Evolutionary conservation across 2,329 filamentous ascomycete species (phyloP).

Genomic region (Furcasterigmium furcatum): DNA sequence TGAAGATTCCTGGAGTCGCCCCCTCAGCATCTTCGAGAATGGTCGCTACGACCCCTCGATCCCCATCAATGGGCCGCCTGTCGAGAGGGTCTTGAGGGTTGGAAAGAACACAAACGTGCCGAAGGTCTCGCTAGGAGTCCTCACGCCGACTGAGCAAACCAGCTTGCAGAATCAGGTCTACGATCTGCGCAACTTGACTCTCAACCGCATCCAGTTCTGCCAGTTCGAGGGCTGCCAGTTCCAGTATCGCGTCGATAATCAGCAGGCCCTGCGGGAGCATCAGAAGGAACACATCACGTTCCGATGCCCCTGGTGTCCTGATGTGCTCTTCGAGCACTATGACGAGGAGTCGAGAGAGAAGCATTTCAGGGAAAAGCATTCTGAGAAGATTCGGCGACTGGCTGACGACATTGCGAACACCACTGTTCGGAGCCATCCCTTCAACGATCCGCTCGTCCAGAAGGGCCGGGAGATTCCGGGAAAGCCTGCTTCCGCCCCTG

Average conservation of each 20-base stretch:
- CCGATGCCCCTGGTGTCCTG: conserved; percentile 32
- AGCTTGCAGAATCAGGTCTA: conserved; percentile 30
- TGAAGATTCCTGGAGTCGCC: conserved; percentile 21
- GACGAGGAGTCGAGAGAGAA: conserved; percentile 13
- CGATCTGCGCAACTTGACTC: conserved; percentile 25
- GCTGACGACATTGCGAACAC: no score
- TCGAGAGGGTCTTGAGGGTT: conserved; percentile 32
- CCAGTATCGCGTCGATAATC: conserved; percentile 24
- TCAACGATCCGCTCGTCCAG: background rate
- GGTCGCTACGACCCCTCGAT: conserved; percentile 24
- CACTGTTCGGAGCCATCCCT: no score
- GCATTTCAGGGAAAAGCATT: conserved; percentile 27
- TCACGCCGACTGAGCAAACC: conserved; percentile 37
- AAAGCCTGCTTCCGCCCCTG: background rate
- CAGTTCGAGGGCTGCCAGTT: conserved; percentile 32
- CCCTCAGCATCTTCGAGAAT: conserved; percentile 21
- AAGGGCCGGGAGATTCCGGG: background rate
- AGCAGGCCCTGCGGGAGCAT: conserved; percentile 28
- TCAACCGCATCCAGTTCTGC: conserved; percentile 32
- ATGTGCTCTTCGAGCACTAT: conserved; percentile 25
- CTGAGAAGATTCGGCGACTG: conserved; percentile 10
- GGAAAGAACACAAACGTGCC: conserved; percentile 26
- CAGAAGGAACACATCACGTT: conserved; percentile 24
- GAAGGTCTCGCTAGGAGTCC: conserved; percentile 28
- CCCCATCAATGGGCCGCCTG: conserved; percentile 27